These are phyloP conservation scores for Penicillium expansum DNA, from an alignment of 2,329 filamentous ascomycete species.

Conservation along the genomic window DNA sequence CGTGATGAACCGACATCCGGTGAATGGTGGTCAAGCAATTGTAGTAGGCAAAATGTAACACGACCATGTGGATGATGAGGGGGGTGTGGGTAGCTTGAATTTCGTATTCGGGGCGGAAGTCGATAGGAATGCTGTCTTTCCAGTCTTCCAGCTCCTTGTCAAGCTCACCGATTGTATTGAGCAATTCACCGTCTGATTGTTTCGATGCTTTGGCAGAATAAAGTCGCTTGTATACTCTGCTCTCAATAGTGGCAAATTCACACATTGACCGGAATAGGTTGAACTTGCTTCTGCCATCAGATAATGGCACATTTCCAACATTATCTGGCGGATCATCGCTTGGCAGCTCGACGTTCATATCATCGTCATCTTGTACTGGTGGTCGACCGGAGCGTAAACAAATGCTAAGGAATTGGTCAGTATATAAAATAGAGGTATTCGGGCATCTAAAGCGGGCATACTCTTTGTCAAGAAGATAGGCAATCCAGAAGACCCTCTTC, in stretches of 20 bases:
- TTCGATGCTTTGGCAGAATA: slow-evolving; percentile 92
- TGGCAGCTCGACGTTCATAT: slow-evolving; percentile 94
- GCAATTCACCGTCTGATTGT: slow-evolving; percentile 84
- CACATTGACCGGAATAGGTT: slow-evolving; percentile 94
- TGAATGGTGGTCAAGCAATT: slow-evolving; percentile 98
- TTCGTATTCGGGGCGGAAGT: slow-evolving; percentile 95
- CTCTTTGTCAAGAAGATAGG: slow-evolving; percentile 71
- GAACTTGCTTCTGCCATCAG: slow-evolving; percentile 85
- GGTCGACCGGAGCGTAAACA: slow-evolving; percentile 70
- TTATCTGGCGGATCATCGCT: slow-evolving; percentile 88
- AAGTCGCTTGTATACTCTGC: slow-evolving; percentile 86
- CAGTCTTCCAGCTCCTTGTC: slow-evolving; percentile 88
- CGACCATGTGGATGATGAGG: slow-evolving; percentile 89
- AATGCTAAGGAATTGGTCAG: slow-evolving; percentile 46
- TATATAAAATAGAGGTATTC: neutral
- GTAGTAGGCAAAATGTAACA: slow-evolving; percentile 95
- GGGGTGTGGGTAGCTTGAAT: slow-evolving; percentile 91
- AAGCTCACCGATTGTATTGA: slow-evolving; percentile 93
- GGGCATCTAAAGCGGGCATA: slow-evolving; percentile 26
- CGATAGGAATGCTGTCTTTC: slow-evolving; percentile 93
- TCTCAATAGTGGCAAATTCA: slow-evolving; percentile 86
- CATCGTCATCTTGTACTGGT: slow-evolving; percentile 70
- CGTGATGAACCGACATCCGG: slow-evolving; percentile 96
- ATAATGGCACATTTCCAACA: slow-evolving; percentile 88
- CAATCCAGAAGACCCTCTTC: slow-evolving; percentile 75